Base-by-base conservation (phyloP, 1,139 yeast species). In the Geotrichum australiense region DNA sequence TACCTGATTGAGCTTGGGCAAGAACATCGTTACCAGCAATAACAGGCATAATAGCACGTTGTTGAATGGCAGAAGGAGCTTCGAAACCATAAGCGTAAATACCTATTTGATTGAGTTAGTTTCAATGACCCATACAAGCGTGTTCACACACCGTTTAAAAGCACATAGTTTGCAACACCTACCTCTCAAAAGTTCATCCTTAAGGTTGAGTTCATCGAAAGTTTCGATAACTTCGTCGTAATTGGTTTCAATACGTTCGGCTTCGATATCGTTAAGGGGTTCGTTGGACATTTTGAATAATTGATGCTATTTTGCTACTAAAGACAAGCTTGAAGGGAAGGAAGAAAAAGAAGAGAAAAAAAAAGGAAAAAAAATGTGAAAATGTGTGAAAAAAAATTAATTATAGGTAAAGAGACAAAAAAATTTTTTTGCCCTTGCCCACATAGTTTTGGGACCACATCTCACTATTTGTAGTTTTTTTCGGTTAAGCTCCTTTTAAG, bases 1-100 rank as follows among this genome's bases (percentile, higher is more conserved):
- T 91, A 80, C 98, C 98, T 44, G 97, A 89, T 76, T 91, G 98
- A 57, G 97, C 96, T 72, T 91, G 98, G 56, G 97, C 98, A 62
- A 91, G 78, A 47, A 89, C 96, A 69, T 91, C 98, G 70, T 91
- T 80, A 56, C 95, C 96, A 68, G 85, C 93, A 63, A 91, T 81
- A 68, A 91, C 87, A 65, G 96, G 98, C 64, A 84, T 74, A 60
- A 91, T 91, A 53, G 98, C 98, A 71, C 98, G 85, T 69, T 86
- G 94, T 74, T 91, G 98, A 71, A 91, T 91, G 53, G 97, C 94
- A 53, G 96, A 85, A 59, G 98, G 98, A 53, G 78, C 74, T 74
- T 91, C 97, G 74, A 86, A 91, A 76, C 98, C 98, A 74, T 85
- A 87, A 14, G 80, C 78, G 61, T 84, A 89, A 37, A 89, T 83